Evolutionary conservation across 2,329 filamentous ascomycete genomes (phyloP), one percentile per base, ranked within the genome.

Genomic region (Pseudogymnoascus sp.): DNA sequence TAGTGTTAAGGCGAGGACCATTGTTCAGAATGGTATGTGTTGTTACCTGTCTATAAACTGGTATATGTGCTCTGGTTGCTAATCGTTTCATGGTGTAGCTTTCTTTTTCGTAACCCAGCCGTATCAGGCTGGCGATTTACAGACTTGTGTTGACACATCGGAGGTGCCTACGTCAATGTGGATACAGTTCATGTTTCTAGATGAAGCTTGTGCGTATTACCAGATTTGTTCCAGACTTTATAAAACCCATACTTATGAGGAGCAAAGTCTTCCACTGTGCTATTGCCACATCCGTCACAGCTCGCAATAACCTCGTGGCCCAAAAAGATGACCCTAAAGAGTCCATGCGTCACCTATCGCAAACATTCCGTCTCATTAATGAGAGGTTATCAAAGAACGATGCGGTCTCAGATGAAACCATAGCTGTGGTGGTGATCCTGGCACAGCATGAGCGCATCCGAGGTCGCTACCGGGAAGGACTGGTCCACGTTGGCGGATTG

Each of bases 401-500:
- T 5, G 67, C 69, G 1, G 57, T 65, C 5, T 65, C 69, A 6
- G 67, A 71, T 58, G 60, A 63, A 5, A 71, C 64, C 10, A 61
- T 73, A 12, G 68, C 67, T 6, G 65, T 65, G 10, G 67, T 73
- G 4, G 55, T 72, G 30, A 62, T 63, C 5, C 52, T 72, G 63
- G 60, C 65, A 2, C 67, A 70, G 26, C 67, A 67, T 38, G 66
- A 69, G 21, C 65, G 66, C 6, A 39, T 67, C 0, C 64, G 65
- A 18, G 64, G 64, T 48, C 60, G 67, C 26, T 64, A 66, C 19
- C 18, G n/a, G 2, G 59, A 66, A 15, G 65, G 65, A 6, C 61
- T 68, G 3, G 58, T 72, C 12, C 71, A 73, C 58, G 62, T 73
- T 19, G 58, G 68, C 13, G 71, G 71, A 1, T 61, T 72, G 13